phyloP scores from a whole-genome alignment of 257 asterid species.

The Solanum sparsipilum region DNA sequence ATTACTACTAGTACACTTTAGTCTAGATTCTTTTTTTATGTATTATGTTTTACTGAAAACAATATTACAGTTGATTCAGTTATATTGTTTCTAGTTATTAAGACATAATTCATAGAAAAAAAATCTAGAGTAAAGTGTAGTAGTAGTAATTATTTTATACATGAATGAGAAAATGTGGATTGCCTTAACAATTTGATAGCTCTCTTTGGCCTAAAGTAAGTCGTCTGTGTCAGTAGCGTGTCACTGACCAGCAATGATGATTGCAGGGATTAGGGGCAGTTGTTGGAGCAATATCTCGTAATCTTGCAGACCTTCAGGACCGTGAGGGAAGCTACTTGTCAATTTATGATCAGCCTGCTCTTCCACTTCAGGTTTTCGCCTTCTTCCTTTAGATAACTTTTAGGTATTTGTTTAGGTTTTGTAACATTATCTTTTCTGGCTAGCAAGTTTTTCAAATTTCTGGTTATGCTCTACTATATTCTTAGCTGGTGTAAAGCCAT shows the following conservation, averaged over 20 bases:
- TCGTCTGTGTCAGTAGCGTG: background rate
- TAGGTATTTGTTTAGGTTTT: background rate
- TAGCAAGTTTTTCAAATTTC: background rate
- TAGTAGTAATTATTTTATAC: background rate
- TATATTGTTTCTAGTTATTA: background rate
- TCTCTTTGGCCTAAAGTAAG: background rate
- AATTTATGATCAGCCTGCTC: slow-evolving; percentile 81
- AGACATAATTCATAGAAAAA: background rate
- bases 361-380: slow-evolving; percentile 53
- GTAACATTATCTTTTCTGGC: background rate
- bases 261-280: slow-evolving; percentile 96
- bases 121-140: background rate
- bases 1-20: background rate
- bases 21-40: background rate
- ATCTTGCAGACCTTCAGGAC: slow-evolving; percentile 91
- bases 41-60: background rate
- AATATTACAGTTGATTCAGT: background rate
- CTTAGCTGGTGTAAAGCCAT: slow-evolving; percentile 5
- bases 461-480: background rate
- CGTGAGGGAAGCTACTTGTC: slow-evolving; percentile 96
- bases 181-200: background rate
- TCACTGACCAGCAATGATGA: background rate
- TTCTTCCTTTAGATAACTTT: background rate
- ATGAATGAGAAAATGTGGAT: background rate
- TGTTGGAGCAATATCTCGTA: slow-evolving; percentile 95